A percentile compares a stretch with the other conserved stretches of the same genome.
These are phyloP conservation scores for Beauveria varroae DNA, from an alignment of 2,329 filamentous ascomycete species.

Conservation along the genomic window DNA sequence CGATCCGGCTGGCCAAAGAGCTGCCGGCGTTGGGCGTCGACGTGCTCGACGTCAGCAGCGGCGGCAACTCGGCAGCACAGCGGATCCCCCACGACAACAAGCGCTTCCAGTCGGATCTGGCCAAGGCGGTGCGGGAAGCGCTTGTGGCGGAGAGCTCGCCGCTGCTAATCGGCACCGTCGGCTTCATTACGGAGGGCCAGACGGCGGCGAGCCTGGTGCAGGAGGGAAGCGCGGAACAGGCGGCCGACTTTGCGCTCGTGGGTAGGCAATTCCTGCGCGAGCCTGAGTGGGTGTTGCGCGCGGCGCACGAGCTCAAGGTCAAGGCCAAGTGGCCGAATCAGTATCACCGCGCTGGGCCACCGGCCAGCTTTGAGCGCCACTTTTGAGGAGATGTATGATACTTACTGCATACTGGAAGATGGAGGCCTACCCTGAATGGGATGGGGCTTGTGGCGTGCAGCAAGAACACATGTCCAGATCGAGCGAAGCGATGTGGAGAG, in stretches of 20 bases:
- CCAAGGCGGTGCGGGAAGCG: slow-evolving; percentile 45
- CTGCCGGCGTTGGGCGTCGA: slow-evolving; percentile 71
- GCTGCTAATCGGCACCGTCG: slow-evolving; percentile 67
- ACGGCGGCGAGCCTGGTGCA: slow-evolving; percentile 56
- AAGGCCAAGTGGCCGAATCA: slow-evolving; percentile 67
- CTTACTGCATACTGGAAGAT: too few relatives aligned
- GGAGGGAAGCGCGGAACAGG: slow-evolving; percentile 35
- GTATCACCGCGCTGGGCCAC: slow-evolving; percentile 34
- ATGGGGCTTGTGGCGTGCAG: background rate
- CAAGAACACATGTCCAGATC: too few relatives aligned
- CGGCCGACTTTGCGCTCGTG: slow-evolving; percentile 61
- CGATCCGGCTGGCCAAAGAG: slow-evolving; percentile 45
- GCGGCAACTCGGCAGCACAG: slow-evolving; percentile 58
- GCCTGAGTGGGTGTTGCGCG: slow-evolving; percentile 67
- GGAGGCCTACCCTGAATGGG: background rate
- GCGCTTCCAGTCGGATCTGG: slow-evolving; percentile 60
- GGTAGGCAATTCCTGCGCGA: slow-evolving; percentile 77
- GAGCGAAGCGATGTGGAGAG: too few relatives aligned
- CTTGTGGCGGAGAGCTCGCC: slow-evolving; percentile 38
- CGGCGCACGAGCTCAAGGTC: slow-evolving; percentile 65
- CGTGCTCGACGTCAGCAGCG: slow-evolving; percentile 73
- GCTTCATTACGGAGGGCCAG: slow-evolving; percentile 61
- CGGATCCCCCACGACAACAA: slow-evolving; percentile 49
- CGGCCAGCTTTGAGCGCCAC: background rate
- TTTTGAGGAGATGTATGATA: background rate